These are phyloP conservation scores for Sporothrix mexicana DNA, from an alignment of 2,329 filamentous ascomycete genomes.

Conservation along the genomic window DNA sequence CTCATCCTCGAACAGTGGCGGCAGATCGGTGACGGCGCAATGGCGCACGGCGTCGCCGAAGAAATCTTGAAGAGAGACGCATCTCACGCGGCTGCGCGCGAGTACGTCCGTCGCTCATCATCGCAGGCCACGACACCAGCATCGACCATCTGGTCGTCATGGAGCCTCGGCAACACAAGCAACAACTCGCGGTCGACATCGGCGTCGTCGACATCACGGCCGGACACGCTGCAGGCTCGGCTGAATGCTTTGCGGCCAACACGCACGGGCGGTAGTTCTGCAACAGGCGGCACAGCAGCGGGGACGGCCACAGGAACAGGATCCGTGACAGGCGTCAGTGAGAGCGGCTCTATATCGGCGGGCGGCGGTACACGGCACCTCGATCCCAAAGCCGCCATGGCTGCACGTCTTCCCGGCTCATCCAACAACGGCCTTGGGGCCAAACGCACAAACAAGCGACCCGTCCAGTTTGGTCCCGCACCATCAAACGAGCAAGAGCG, in stretches of 20 bases:
- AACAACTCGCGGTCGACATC: conserved; percentile 46
- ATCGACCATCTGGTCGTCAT: conserved; percentile 39
- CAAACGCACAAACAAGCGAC: conserved; percentile 7
- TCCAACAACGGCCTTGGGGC: neutral
- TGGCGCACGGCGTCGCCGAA: conserved; percentile 33
- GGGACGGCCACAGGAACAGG: neutral
- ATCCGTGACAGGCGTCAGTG: neutral
- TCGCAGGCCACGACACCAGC: conserved; percentile 24
- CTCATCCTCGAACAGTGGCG: conserved; percentile 37
- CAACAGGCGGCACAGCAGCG: neutral
- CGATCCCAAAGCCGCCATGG: conserved; percentile 25
- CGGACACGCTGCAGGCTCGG: neutral
- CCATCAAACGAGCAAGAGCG: conserved; percentile 8
- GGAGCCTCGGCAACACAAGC: conserved; percentile 47
- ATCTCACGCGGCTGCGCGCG: conserved; percentile 19
- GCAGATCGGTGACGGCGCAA: conserved; percentile 33
- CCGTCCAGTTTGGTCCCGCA: conserved; percentile 11
- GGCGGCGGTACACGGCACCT: neutral
- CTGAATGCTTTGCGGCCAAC: neutral
- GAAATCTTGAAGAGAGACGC: conserved; percentile 35
- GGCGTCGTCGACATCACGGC: conserved; percentile 25
- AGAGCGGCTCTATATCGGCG: conserved; percentile 10
- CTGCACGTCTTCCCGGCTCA: conserved; percentile 21
- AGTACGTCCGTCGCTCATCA: conserved; percentile 27
- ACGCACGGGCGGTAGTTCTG: neutral